Base-by-base conservation (phyloP, 2,329 filamentous ascomycete genomes). In the Monascus ruber region DNA sequence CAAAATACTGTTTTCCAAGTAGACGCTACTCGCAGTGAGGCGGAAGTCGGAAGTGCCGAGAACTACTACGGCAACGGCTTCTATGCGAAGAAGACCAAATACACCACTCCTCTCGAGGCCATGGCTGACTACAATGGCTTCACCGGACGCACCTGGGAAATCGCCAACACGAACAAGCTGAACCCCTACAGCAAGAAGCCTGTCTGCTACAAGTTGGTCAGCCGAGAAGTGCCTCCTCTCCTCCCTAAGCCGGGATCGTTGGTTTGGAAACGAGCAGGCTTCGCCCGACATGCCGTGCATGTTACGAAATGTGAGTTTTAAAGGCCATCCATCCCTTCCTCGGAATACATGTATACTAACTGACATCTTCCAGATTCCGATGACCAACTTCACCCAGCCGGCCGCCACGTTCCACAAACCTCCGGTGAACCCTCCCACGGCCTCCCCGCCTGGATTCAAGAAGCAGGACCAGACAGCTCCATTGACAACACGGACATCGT, bases 191-290 rank as follows among this genome's bases (percentile, higher is more conserved):
- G 82, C 60, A 78, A 84, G 58, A 93, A 91, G 65, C 85, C 86
- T 0, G 78, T 81, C 0, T 80, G 76, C 38, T 95, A 94, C 62
- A 94, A 94, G 70, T 76, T 95, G 1, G 85, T 94, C 31, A 89
- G 83, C 58, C 72, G 88, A 34, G 88, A 94, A 54, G 81, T 89
- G 0, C 83, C 88, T 0, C 66, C 71, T 0, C 66, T 95, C 11
- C 65, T 95, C 6, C 86, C 88, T 2, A 91, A 87, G 65, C 77
- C 83, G 44, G 81, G 81, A 1, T 79, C 83, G 1, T 59, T 95
- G 24, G 87, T 93, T 5, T 93, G 85, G 82, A 93, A 93, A 64
- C 74, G 88, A 17, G 88, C 87, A 1, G 85, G 82, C 0, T 95
- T 94, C 52, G 85, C 88, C 0, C 69, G 86, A 29, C 85, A 94